phyloP scores from a whole-genome alignment of 1,139 yeast genomes.

The Geotrichum cucujoidarum region DNA sequence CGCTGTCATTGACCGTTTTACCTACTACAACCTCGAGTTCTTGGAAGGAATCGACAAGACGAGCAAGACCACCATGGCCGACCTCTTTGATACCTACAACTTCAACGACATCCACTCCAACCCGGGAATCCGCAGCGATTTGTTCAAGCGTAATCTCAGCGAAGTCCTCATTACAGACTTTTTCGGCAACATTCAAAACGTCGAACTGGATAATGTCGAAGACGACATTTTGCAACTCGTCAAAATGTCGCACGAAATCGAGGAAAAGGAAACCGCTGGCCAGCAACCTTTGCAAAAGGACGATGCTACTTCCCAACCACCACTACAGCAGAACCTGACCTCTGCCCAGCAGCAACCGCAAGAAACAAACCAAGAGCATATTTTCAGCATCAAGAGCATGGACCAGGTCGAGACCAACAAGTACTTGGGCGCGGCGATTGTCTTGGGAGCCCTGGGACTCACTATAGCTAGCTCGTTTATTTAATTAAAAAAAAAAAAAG shows the following conservation, averaged over 20 bases:
- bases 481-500: not conserved
- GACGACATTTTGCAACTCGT: conserved; percentile 14
- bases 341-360: not conserved
- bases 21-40: conserved; percentile 85
- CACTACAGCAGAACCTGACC: not conserved
- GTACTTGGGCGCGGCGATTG: conserved; percentile 2
- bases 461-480: conserved; percentile 1
- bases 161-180: conserved; percentile 84
- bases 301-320: not conserved
- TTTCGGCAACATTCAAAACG: conserved; percentile 88
- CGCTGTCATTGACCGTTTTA: conserved; percentile 94
- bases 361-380: not conserved
- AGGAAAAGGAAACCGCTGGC: not conserved
- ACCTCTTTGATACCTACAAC: conserved; percentile 77
- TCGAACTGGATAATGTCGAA: conserved; percentile 59
- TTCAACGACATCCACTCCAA: conserved; percentile 83
- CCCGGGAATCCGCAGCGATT: conserved; percentile 84
- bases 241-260: conserved; percentile 9
- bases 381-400: conserved; percentile 1
- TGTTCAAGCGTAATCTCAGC: conserved; percentile 61
- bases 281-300: too few species aligned
- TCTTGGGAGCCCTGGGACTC: not conserved
- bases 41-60: conserved; percentile 72
- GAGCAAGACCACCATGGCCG: conserved; percentile 70
- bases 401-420: not conserved